These are phyloP conservation scores for Starmerella apicola DNA, from an alignment of 805 yeast species.

Conservation along the genomic window DNA sequence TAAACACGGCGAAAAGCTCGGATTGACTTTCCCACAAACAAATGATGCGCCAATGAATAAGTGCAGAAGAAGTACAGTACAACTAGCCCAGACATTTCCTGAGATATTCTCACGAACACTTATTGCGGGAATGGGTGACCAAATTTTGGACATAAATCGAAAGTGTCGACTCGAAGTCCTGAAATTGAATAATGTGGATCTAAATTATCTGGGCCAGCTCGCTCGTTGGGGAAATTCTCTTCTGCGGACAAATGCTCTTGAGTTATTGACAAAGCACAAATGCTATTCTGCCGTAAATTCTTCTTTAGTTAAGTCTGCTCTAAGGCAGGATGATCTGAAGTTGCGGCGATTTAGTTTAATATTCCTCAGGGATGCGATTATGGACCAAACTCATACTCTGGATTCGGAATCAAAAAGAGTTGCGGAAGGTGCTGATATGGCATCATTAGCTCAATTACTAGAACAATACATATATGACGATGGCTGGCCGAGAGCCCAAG, in stretches of 20 bases:
- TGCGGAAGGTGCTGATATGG: background rate
- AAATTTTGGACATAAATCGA: conserved; percentile 42
- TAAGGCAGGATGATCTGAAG: conserved; percentile 30
- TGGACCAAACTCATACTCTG: no score
- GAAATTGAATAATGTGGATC: conserved; percentile 35
- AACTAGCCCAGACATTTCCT: conserved; percentile 26
- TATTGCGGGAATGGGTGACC: conserved; percentile 53
- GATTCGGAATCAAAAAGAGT: no score
- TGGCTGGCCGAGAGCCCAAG: conserved; percentile 26
- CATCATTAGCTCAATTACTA: conserved; percentile 8
- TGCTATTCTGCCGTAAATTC: conserved; percentile 44
- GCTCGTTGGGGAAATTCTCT: conserved; percentile 38
- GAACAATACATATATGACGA: conserved; percentile 21
- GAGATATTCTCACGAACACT: conserved; percentile 32
- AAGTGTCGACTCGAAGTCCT: conserved; percentile 34
- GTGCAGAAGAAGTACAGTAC: conserved; percentile 33
- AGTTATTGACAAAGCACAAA: conserved; percentile 29
- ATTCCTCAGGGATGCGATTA: conserved; percentile 5
- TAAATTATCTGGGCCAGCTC: conserved; percentile 35
- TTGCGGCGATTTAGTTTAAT: conserved; percentile 48
- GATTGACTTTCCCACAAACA: conserved; percentile 27
- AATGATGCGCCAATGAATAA: conserved; percentile 36
- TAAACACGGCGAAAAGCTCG: conserved; percentile 23
- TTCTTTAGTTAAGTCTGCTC: conserved; percentile 27
- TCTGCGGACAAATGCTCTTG: conserved; percentile 32